Percentiles rank a stretch among this genome's conserved stretches.
Evolutionary conservation across 306 rosid genomes (phyloP).

Genomic region (Acacia acuminata): DNA sequence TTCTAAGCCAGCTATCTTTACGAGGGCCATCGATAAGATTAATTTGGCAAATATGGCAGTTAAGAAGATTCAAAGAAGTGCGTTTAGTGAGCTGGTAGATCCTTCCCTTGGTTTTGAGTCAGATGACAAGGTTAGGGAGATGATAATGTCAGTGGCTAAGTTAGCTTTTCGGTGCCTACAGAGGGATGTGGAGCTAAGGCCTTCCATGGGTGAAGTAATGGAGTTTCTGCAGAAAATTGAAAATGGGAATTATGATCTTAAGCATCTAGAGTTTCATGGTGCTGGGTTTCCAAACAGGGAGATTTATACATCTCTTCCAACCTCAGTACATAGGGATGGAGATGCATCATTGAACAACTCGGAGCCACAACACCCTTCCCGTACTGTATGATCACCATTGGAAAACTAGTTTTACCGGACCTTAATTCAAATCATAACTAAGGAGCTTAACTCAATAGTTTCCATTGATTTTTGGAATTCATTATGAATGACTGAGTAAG

Average conservation of each 20-base stretch:
- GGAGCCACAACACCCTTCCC: conserved; percentile 39
- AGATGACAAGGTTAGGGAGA: conserved; percentile 41
- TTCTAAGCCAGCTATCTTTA: conserved; percentile 36
- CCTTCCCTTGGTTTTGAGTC: conserved; percentile 54
- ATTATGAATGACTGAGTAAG: no score
- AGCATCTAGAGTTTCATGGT: conserved; percentile 7
- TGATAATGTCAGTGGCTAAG: conserved; percentile 50
- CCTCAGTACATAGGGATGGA: conserved; percentile 36
- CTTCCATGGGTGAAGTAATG: conserved; percentile 63
- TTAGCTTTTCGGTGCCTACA: conserved; percentile 75
- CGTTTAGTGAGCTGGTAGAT: conserved; percentile 51
- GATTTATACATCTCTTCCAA: conserved; percentile 25
- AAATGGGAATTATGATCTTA: conserved; percentile 28
- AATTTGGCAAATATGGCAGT: conserved; percentile 54
- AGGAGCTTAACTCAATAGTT: neutral
- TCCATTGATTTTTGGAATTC: no score
- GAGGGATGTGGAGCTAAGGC: conserved; percentile 61
- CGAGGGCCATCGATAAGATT: conserved; percentile 55
- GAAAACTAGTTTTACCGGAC: conserved; percentile 42
- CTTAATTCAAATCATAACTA: neutral
- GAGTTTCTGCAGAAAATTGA: conserved; percentile 40
- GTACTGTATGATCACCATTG: conserved; percentile 41
- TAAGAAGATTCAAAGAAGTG: conserved; percentile 46
- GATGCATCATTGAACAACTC: conserved; percentile 23
- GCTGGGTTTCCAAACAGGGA: neutral